Evolutionary conservation across 495 filamentous ascomycete species (phyloP), one percentile per base, ranked within the genome.

Genomic region (Lentithecium fluviatile): DNA sequence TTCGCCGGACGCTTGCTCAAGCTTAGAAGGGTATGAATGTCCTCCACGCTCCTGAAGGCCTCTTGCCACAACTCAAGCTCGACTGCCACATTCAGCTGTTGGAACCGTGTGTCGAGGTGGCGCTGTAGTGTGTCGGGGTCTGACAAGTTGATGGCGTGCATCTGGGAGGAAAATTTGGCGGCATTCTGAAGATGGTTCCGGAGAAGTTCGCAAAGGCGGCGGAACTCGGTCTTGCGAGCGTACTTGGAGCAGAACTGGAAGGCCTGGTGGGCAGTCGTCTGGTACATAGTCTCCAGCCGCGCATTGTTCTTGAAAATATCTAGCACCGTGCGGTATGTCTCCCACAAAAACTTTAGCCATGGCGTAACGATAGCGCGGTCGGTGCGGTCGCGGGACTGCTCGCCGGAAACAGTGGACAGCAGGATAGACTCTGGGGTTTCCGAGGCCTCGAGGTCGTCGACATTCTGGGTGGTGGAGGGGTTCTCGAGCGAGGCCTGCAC

Each of bases 241-340:
- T 97, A 97, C 79, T 96, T 95, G 69, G 92, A 85, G 76, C 94
- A 98, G 81, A 98, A 98, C 74, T 94, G 88, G 80, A 98, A 97
- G 17, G 94, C 94, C 75, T 97, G 95, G 71, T 95, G 88, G 58
- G 94, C 95, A 47, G 95, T 97, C 72, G 87, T 88, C 82, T 98
- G 94, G 77, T 98, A 98, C 82, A 97, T 95, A 37, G 95, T 83
- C 79, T 98, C 94, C 37, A 98, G 80, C 37, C 94, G 87, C 36
- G 94, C 95, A 81, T 98, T 98, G 82, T 98, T 98, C 78, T 96
- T 90, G 65, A 98, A 81, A 71, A 98, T 97, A 69, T 98, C 94
- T 66, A 98, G 82, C 37, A 98, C 94, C 52, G 94, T 98, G 37
- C 94, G 90, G 77, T 98, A 98, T n/a, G 94, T 96, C 78, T 98